Percentiles rank a stretch among this genome's conserved stretches.
These are phyloP conservation scores for Quercus berberidifolia DNA, from an alignment of 306 rosid genomes.

Conservation along the genomic window DNA sequence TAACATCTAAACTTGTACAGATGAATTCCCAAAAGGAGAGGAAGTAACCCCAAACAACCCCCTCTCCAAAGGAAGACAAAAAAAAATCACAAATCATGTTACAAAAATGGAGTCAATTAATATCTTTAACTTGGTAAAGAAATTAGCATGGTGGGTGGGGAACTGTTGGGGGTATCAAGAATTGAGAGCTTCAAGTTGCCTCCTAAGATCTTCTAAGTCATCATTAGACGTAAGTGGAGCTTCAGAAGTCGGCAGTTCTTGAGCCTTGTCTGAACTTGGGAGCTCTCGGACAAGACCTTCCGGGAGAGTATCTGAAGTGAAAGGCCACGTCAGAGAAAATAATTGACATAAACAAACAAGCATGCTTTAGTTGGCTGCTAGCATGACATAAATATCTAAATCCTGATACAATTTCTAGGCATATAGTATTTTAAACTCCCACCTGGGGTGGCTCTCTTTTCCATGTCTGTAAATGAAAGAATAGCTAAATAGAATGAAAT, in stretches of 20 bases:
- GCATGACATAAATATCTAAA: not conserved
- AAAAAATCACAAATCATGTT: not conserved
- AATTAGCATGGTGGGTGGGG: not conserved
- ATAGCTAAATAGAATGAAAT: not conserved
- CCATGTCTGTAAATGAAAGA: not conserved
- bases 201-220: slow-evolving; percentile 77
- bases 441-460: not conserved
- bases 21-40: too few species aligned
- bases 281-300: slow-evolving; percentile 93
- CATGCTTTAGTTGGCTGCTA: not conserved
- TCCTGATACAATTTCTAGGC: not conserved
- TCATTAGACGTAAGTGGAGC: slow-evolving; percentile 39
- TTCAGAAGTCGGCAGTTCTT: slow-evolving; percentile 22
- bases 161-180: slow-evolving; percentile 29
- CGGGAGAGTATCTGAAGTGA: slow-evolving; percentile 64
- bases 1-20: too few species aligned
- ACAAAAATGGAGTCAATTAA: not conserved
- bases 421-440: not conserved
- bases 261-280: slow-evolving; percentile 70
- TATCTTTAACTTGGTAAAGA: not conserved
- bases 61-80: too few species aligned
- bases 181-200: slow-evolving; percentile 86
- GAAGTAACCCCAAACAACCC: too few species aligned
- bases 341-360: not conserved
- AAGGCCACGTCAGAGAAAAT: not conserved